Percentiles rank a stretch among this genome's conserved stretches.
phyloP scores from a whole-genome alignment of 2,329 filamentous ascomycete species.

The Cladophialophora carrionii region DNA sequence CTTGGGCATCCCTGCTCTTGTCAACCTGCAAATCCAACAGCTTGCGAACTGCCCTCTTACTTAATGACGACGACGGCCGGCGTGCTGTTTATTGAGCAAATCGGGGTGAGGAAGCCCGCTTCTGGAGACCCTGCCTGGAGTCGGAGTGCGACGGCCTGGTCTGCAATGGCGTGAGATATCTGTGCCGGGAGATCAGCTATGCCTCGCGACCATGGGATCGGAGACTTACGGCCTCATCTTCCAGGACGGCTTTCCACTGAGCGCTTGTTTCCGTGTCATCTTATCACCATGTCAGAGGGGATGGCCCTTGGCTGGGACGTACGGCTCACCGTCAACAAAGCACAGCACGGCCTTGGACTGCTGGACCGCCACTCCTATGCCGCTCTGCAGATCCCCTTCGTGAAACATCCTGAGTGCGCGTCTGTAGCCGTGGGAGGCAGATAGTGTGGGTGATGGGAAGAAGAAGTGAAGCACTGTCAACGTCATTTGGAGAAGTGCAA shows the following conservation, averaged over 20 bases:
- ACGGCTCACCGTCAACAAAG: constrained; percentile 72
- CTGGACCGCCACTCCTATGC: constrained; percentile 74
- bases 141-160: constrained; percentile 70
- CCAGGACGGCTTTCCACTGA: constrained; percentile 64
- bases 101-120: constrained; percentile 77
- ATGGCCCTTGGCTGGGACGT: not conserved
- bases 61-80: constrained; percentile 80
- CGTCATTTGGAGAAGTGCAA: constrained; percentile 5
- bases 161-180: constrained; percentile 48
- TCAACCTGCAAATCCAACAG: constrained; percentile 14
- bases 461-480: not conserved
- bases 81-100: constrained; percentile 78
- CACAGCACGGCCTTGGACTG: constrained; percentile 79
- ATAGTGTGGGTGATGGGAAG: not conserved
- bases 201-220: not conserved
- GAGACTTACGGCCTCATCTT: constrained; percentile 54
- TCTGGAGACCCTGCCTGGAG: constrained; percentile 75
- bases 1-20: constrained; percentile 66
- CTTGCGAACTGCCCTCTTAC: constrained; percentile 48
- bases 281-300: constrained; percentile 43
- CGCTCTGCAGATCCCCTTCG: constrained; percentile 75
- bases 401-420: constrained; percentile 69
- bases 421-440: not conserved
- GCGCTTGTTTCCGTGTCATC: constrained; percentile 71
- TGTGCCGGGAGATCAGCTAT: constrained; percentile 15